Base-by-base conservation (phyloP, 2,329 filamentous ascomycete species). In the Akanthomyces muscarius region DNA sequence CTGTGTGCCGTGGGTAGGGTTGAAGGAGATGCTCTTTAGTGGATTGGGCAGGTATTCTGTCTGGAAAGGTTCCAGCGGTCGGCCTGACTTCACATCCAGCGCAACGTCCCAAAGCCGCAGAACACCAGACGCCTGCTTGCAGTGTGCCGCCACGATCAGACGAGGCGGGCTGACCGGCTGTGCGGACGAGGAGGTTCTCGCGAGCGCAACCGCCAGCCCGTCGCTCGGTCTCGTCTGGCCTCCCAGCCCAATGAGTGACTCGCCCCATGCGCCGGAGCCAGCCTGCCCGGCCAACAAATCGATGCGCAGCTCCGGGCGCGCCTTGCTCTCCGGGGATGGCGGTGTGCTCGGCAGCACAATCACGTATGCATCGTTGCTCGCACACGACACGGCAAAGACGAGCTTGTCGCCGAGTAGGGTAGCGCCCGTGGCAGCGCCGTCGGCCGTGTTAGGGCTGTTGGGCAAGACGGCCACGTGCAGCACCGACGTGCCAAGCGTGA, bases 191-290 rank as follows among this genome's bases (percentile, higher is more conserved):
- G 77, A 78, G 1, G 78, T 75, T 66, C 76, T 78, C 41, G 82
- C 71, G 25, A 86, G 66, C 2, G 80, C 81, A 63, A 89, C 80
- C 2, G 86, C 82, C 13, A 88, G 70, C 5, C 83, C 83, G 64
- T 85, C 78, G 38, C 82, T 83, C 33, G 78, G 74, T 65, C 78
- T 82, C 52, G 76, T 74, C 69, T 86, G 84, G 1, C 86, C 85
- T 21, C 74, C 74, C 7, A 89, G 77, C 13, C 81, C 70, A 1
- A 81, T 77, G 28, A 89, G 73, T 0, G 80, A 81, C 72, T 89
- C 86, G 7, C 85, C 85, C 85, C 86, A 89, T n/a, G 79, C 80
- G 45, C 86, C 85, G 38, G 81, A 84, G 21, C 86, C 86, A 42
- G 82, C 82, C 65, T 79, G 81, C 23, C 80, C 82, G 8, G 81